A percentile compares a stretch with the other conserved stretches of the same genome.
Evolutionary conservation across 257 asterid genomes (phyloP).

Genomic region (Rehmannia glutinosa): DNA sequence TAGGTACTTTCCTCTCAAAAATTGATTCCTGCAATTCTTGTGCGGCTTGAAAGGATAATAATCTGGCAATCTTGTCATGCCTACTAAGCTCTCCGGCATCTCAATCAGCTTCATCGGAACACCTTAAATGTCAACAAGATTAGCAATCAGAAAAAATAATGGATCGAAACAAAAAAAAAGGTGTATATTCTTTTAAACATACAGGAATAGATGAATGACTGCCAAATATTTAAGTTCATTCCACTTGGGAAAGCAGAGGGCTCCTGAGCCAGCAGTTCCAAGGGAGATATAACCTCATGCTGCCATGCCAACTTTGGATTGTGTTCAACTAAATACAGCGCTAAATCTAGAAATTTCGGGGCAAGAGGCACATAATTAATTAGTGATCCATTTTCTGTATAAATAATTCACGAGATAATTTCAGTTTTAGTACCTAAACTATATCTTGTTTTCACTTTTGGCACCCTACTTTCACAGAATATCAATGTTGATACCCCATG

Average conservation of each 20-base stretch:
- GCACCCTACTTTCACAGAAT: no score
- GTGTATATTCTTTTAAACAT: neutral
- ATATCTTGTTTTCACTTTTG: no score
- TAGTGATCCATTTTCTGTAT: neutral
- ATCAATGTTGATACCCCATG: no score
- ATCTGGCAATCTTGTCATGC: neutral
- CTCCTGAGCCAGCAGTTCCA: conserved; percentile 22
- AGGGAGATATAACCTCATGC: conserved; percentile 15
- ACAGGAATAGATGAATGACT: conserved; percentile 16
- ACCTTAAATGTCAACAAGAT: neutral
- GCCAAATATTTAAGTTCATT: conserved; percentile 12
- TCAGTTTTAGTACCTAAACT: no score
- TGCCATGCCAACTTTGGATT: conserved; percentile 25
- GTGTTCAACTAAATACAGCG: conserved; percentile 13
- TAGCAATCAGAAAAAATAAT: neutral
- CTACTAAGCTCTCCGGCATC: conserved; percentile 2
- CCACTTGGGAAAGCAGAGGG: conserved; percentile 28
- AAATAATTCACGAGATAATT: no score
- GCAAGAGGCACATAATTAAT: neutral
- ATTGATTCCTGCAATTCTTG: neutral
- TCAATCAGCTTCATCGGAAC: conserved; percentile 19
- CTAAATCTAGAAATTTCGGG: conserved; percentile 12
- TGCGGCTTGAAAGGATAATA: neutral
- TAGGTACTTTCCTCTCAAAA: neutral
- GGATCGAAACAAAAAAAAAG: neutral